Evolutionary conservation across 345 rosid genomes (phyloP), one percentile per base, ranked within the genome.

Genomic region (Eucalyptus victrix): DNA sequence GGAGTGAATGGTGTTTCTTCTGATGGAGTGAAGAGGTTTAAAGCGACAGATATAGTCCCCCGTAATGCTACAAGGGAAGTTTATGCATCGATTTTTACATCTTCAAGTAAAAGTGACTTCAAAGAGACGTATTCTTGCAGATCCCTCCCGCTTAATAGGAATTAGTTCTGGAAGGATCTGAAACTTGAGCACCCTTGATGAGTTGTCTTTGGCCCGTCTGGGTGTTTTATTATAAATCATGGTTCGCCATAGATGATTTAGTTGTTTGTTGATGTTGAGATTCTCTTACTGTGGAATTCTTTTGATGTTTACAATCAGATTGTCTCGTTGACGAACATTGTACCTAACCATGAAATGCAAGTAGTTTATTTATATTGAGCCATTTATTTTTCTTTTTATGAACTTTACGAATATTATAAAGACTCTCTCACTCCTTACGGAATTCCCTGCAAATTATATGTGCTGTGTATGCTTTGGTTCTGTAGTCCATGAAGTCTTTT

Each of bases 31-130:
- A 98, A 97, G 94, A 91, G 93, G 89, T 96, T 96, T 89, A 96
- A 94, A 90, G 98, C 97, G 0, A 90, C 49, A 4, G 97, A 95
- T 92, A 86, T 90, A 51, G 96, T 93, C 12, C 99, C 99, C 4
- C 91, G 94, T 49, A 93, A 97, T 94, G 97, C 99, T 5, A 98
- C 93, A 3, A 96, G 96, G 93, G 96, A 94, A 88, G 98, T 97
- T 9, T 96, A 96, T 91, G 97, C 99, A 49, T 98, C 99, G 6
- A 94, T 98, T 34, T 98, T 98, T 91, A 96, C 97, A 23, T 96
- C 99, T 2, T 97, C 98, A 1, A 96, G 88, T 92, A 97, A 96
- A 91, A 80, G 91, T 4, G 88, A 93, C 90, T 95, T 96, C 87
- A 96, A 94, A 92, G 99, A 97, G 94, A 98, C 99, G 9, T 97